These are phyloP conservation scores for Rhodosporidiobolus sp. DNA, from an alignment of 768 basidiomycete genomes.

Conservation along the genomic window DNA sequence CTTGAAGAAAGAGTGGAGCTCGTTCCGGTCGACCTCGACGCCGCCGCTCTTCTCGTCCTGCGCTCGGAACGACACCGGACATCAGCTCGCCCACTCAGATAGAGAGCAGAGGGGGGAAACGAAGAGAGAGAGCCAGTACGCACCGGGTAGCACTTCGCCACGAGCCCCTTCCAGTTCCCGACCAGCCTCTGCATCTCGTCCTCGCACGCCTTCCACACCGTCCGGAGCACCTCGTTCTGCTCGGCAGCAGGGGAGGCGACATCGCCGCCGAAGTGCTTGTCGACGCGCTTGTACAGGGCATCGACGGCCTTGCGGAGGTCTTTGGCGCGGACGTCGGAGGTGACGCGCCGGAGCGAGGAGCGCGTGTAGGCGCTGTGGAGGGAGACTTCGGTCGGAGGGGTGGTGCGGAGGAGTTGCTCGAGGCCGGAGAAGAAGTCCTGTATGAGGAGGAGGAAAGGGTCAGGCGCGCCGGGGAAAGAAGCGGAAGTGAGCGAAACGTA, in stretches of 20 bases:
- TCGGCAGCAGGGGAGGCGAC: slow-evolving; percentile 47
- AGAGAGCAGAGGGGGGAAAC: no score
- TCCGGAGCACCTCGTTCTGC: slow-evolving; percentile 59
- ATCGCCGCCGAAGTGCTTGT: slow-evolving; percentile 86
- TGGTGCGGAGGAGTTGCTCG: slow-evolving; percentile 78
- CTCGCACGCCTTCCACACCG: slow-evolving; percentile 89
- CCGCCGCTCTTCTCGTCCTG: slow-evolving; percentile 19
- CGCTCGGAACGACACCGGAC: no score
- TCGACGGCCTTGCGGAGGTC: slow-evolving; percentile 88
- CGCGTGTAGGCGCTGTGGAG: slow-evolving; percentile 72
- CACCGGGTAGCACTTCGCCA: slow-evolving; percentile 69
- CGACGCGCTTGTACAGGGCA: slow-evolving; percentile 79
- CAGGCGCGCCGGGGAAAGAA: neutral
- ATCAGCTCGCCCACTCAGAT: no score
- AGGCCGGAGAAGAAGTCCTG: slow-evolving; percentile 95
- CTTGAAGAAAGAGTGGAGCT: slow-evolving; percentile 5
- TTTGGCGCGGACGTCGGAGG: slow-evolving; percentile 81
- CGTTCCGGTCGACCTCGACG: slow-evolving; percentile 10
- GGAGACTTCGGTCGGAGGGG: slow-evolving; percentile 70
- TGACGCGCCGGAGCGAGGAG: slow-evolving; percentile 71
- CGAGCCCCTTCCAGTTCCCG: slow-evolving; percentile 64
- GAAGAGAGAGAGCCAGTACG: neutral
- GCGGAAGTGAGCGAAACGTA: slow-evolving; percentile 44
- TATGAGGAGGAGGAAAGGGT: neutral
- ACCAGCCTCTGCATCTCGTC: slow-evolving; percentile 73